Percentiles rank a stretch among this genome's conserved stretches.
These are phyloP conservation scores for Gloeophyllum trabeum DNA, from an alignment of 768 basidiomycete genomes.

Conservation along the genomic window DNA sequence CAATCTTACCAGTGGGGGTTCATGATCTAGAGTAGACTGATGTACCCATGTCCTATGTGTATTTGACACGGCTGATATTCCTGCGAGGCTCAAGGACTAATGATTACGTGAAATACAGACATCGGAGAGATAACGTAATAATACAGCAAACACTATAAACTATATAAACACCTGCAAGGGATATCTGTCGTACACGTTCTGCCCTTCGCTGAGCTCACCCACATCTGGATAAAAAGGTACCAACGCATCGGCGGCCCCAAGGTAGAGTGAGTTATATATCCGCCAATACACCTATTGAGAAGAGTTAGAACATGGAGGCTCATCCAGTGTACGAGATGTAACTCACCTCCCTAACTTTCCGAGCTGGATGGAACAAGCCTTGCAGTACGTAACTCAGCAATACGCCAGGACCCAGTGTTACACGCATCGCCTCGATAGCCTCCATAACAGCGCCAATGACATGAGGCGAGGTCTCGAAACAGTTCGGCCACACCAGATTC, in stretches of 20 bases:
- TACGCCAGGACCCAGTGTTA: slow-evolving; percentile 89
- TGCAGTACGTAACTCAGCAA: slow-evolving; percentile 88
- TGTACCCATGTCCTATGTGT: no score
- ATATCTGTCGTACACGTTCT: slow-evolving; percentile 82
- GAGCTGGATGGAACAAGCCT: slow-evolving; percentile 93
- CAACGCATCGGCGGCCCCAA: slow-evolving; percentile 83
- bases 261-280: slow-evolving; percentile 88
- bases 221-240: slow-evolving; percentile 95
- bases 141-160: slow-evolving; percentile 1
- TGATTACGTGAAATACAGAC: background rate
- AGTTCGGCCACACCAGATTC: slow-evolving; percentile 99
- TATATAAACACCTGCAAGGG: slow-evolving; percentile 77
- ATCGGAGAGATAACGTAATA: background rate
- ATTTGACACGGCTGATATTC: no score
- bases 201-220: slow-evolving; percentile 78
- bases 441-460: slow-evolving; percentile 99
- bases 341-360: slow-evolving; percentile 89
- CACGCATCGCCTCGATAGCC: slow-evolving; percentile 94
- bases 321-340: background rate
- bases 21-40: slow-evolving; percentile 8
- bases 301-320: background rate
- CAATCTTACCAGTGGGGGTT: slow-evolving; percentile 41
- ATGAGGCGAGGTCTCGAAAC: slow-evolving; percentile 96
- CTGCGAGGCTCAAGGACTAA: no score
- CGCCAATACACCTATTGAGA: slow-evolving; percentile 73